These are phyloP conservation scores for Diutina pseudorugosa DNA, from an alignment of 1,139 yeast species.

Conservation along the genomic window DNA sequence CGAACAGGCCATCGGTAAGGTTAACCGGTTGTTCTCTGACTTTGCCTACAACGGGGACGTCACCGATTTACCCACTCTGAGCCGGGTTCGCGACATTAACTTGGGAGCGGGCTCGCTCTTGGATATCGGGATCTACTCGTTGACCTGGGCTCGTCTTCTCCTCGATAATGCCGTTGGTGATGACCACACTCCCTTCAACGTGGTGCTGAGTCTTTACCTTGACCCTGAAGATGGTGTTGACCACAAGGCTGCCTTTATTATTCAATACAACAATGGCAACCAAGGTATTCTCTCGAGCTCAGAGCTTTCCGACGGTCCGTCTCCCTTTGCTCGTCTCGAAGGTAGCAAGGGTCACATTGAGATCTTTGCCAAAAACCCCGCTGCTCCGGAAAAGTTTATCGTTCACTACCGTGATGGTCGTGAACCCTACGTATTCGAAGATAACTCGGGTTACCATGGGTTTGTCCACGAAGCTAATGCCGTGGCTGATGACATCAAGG, in stretches of 20 bases:
- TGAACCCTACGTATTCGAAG: background rate
- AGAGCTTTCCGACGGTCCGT: slow-evolving; percentile 17
- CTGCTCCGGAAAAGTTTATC: slow-evolving; percentile 8
- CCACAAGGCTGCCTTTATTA: slow-evolving; percentile 21
- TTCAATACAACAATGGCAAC: slow-evolving; percentile 22
- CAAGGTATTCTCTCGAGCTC: slow-evolving; percentile 26
- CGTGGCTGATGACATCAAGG: slow-evolving; percentile 27
- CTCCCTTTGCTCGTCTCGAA: slow-evolving; percentile 21
- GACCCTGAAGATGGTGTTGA: slow-evolving; percentile 11
- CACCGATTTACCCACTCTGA: slow-evolving; percentile 11
- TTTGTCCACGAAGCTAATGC: slow-evolving; percentile 44
- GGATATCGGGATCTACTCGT: slow-evolving; percentile 47
- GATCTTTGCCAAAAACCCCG: slow-evolving; percentile 21
- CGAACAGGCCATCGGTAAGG: slow-evolving; percentile 34
- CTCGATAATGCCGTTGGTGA: slow-evolving; percentile 20
- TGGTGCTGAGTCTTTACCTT: slow-evolving; percentile 20
- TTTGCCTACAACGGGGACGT: slow-evolving; percentile 7
- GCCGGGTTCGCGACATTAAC: slow-evolving; percentile 28
- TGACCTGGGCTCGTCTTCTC: slow-evolving; percentile 35
- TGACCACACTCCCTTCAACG: slow-evolving; percentile 16
- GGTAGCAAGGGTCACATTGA: slow-evolving; percentile 27
- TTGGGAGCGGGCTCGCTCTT: slow-evolving; percentile 52
- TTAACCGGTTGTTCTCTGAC: slow-evolving; percentile 20
- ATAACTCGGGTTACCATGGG: slow-evolving; percentile 17
- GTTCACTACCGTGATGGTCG: background rate